Percentiles rank a stretch among this genome's conserved stretches.
phyloP scores from a whole-genome alignment of 164 flowering plant species.

The Taxillus chinensis region DNA sequence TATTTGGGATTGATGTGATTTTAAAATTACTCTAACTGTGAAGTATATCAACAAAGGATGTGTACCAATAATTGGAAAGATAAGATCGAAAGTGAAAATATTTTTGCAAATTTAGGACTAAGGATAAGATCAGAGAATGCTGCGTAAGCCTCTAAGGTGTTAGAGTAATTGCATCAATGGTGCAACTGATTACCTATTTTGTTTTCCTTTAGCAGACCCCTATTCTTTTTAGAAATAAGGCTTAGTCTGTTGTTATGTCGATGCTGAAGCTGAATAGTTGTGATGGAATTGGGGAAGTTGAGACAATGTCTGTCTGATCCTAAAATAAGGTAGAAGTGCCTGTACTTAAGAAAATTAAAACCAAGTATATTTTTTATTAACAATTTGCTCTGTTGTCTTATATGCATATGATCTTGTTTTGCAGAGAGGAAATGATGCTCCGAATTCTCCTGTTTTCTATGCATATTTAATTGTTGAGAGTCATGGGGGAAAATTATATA shows the following conservation, averaged over 20 bases:
- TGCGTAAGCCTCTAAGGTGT: too few species aligned
- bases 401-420: constrained; percentile 9
- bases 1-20: neutral
- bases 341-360: neutral
- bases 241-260: neutral
- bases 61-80: too few species aligned
- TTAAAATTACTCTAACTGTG: too few species aligned
- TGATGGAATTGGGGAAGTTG: neutral
- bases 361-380: neutral
- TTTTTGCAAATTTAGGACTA: too few species aligned
- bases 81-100: too few species aligned
- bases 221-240: too few species aligned
- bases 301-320: neutral
- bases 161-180: too few species aligned
- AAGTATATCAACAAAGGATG: too few species aligned
- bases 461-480: constrained; percentile 73
- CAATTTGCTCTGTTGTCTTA: neutral
- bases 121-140: too few species aligned
- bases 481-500: constrained; percentile 48
- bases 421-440: constrained; percentile 92
- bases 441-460: constrained; percentile 88
- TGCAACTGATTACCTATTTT: too few species aligned
- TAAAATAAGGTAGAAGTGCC: neutral
- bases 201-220: too few species aligned
- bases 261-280: neutral